Percentiles rank a stretch among this genome's conserved stretches.
Conservation (phyloP, 108 stramenopile genomes). For the Skeletonema grethae region DNA sequence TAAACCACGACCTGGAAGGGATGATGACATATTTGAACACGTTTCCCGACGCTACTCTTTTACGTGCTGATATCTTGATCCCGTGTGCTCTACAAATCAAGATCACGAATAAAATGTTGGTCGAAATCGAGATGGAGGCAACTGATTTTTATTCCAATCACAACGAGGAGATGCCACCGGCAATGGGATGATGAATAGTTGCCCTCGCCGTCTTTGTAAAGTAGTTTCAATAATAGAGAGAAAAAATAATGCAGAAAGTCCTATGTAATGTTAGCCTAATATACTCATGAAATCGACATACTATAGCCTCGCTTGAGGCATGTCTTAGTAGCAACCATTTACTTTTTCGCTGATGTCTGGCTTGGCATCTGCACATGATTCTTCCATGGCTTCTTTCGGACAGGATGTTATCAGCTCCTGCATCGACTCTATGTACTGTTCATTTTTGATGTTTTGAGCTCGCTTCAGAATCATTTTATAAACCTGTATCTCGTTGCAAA, state of each 20-base stretch:
- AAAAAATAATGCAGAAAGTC: background rate
- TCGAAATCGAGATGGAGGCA: conserved; percentile 72
- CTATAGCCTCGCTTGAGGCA: background rate
- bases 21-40: conserved; percentile 94
- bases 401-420: conserved; percentile 30
- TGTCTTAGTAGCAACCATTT: background rate
- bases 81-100: conserved; percentile 90
- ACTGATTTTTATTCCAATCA: conserved; percentile 26
- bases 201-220: background rate
- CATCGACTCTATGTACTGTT: conserved; percentile 22
- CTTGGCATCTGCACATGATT: conserved; percentile 15
- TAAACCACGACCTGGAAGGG: conserved; percentile 89
- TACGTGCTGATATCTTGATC: conserved; percentile 86
- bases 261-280: background rate
- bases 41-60: conserved; percentile 88
- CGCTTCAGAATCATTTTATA: conserved; percentile 39
- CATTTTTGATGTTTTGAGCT: conserved; percentile 41
- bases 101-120: conserved; percentile 86
- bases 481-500: conserved; percentile 56
- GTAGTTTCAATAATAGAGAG: background rate
- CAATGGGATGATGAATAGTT: conserved; percentile 8
- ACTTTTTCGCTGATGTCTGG: conserved; percentile 37
- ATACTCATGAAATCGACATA: background rate
- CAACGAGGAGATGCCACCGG: conserved; percentile 6
- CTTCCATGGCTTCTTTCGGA: conserved; percentile 30